Evolutionary conservation across 768 basidiomycete genomes (phyloP).

Genomic region (Podaxis pistillaris): DNA sequence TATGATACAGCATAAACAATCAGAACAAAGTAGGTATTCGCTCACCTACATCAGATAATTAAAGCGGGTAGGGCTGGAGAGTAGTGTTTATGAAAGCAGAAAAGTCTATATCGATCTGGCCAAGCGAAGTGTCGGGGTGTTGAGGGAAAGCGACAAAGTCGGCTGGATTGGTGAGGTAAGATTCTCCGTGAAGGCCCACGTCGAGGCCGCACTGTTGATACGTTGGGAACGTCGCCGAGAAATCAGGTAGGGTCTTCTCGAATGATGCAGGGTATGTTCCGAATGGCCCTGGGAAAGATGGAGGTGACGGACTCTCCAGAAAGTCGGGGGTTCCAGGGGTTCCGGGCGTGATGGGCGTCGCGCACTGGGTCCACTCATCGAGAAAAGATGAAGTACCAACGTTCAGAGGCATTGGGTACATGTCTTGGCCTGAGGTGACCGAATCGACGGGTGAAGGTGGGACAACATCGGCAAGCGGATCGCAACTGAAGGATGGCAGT

Average conservation of each 20-base stretch:
- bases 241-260: constrained; percentile 26
- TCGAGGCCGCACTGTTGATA: constrained; percentile 20
- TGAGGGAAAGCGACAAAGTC: constrained; percentile 17
- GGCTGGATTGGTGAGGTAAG: constrained; percentile 12
- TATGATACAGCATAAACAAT: constrained; percentile 16
- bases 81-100: constrained; percentile 36
- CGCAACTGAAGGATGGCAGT: constrained; percentile 27
- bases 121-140: constrained; percentile 16
- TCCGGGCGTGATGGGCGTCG: constrained; percentile 42
- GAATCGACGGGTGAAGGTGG: constrained; percentile 23
- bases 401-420: constrained; percentile 26
- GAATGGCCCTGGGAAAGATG: constrained; percentile 28
- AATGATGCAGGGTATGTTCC: constrained; percentile 22
- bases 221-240: constrained; percentile 18
- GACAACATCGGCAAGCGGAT: constrained; percentile 26
- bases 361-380: constrained; percentile 42
- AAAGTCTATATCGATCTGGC: constrained; percentile 24
- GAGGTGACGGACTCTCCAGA: constrained; percentile 26
- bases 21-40: neutral
- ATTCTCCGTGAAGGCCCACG: constrained; percentile 13
- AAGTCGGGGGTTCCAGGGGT: constrained; percentile 44
- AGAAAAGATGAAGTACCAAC: constrained; percentile 34
- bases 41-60: neutral
- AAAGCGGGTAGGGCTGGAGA: constrained; percentile 20
- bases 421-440: constrained; percentile 16